phyloP scores from a whole-genome alignment of 495 filamentous ascomycete species.

The Penicillium cinerascens region DNA sequence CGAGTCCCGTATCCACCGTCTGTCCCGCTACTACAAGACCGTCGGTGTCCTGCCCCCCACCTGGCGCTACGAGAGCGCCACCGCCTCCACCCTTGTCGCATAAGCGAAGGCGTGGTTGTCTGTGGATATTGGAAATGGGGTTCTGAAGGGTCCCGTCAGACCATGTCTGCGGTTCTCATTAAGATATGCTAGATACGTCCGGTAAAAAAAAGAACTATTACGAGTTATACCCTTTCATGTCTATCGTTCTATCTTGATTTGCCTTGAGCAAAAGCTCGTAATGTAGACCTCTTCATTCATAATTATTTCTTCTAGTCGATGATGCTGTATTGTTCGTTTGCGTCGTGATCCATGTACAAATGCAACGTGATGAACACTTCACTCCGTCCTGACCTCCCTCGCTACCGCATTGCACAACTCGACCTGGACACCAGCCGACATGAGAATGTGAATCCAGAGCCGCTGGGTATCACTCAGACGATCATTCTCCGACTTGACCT shows the following conservation, averaged over 20 bases:
- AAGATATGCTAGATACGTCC: slow-evolving; percentile 26
- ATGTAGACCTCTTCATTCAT: not conserved
- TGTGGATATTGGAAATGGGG: slow-evolving; percentile 21
- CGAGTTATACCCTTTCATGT: slow-evolving; percentile 28
- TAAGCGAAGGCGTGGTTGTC: slow-evolving; percentile 37
- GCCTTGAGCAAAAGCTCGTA: not conserved
- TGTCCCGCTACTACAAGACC: slow-evolving; percentile 97
- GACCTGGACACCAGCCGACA: slow-evolving; percentile 75
- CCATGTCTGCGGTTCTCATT: slow-evolving; percentile 8
- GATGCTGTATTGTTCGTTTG: slow-evolving; percentile 5
- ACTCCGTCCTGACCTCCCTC: slow-evolving; percentile 53
- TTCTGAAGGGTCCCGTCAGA: slow-evolving; percentile 7
- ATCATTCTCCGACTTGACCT: slow-evolving; percentile 96
- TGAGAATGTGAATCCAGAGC: slow-evolving; percentile 93
- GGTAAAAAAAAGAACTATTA: slow-evolving; percentile 31
- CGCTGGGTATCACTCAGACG: slow-evolving; percentile 93
- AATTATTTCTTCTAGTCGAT: not conserved
- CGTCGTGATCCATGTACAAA: slow-evolving; percentile 9
- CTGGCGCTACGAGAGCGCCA: slow-evolving; percentile 89
- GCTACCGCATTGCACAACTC: slow-evolving; percentile 88
- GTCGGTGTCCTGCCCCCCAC: slow-evolving; percentile 96
- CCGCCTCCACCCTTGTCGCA: slow-evolving; percentile 54
- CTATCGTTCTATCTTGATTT: slow-evolving; percentile 2
- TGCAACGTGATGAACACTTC: not conserved
- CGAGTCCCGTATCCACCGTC: slow-evolving; percentile 99